Conservation (phyloP, 2,329 filamentous ascomycete species). For the Trichoderma sp. region DNA sequence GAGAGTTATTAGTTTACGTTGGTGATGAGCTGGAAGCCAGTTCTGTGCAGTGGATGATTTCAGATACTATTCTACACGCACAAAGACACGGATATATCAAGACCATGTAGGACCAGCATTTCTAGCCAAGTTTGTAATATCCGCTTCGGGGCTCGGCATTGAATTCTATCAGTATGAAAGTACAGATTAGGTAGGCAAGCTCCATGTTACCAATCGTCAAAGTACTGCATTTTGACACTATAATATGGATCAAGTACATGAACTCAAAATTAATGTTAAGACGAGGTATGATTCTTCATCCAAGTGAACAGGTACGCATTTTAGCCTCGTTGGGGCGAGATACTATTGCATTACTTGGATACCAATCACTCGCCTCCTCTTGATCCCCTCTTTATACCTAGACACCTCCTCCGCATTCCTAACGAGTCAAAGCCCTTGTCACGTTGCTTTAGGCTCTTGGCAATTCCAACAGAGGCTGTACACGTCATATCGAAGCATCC, state of each 20-base stretch:
- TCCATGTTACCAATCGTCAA: neutral
- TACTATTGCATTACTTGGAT: neutral
- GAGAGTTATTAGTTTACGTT: too few relatives aligned
- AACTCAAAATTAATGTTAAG: neutral
- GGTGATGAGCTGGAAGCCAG: too few relatives aligned
- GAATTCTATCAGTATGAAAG: neutral
- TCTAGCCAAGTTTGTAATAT: neutral
- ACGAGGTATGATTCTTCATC: neutral
- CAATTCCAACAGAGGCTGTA: neutral
- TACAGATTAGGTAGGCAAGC: neutral
- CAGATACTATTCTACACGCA: neutral
- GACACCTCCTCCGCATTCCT: neutral
- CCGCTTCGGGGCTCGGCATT: neutral
- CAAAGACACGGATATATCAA: neutral
- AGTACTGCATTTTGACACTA: neutral
- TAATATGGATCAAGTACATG: neutral
- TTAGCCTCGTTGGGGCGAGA: neutral
- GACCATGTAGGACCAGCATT: neutral
- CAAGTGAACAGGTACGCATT: neutral
- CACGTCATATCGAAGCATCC: neutral
- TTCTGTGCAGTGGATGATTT: too few relatives aligned
- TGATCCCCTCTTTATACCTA: neutral
- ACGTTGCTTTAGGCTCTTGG: neutral
- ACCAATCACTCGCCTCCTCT: neutral
- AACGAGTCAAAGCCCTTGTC: constrained; percentile 7